phyloP scores from a whole-genome alignment of 768 basidiomycete genomes.

The Astraeus odoratus region DNA sequence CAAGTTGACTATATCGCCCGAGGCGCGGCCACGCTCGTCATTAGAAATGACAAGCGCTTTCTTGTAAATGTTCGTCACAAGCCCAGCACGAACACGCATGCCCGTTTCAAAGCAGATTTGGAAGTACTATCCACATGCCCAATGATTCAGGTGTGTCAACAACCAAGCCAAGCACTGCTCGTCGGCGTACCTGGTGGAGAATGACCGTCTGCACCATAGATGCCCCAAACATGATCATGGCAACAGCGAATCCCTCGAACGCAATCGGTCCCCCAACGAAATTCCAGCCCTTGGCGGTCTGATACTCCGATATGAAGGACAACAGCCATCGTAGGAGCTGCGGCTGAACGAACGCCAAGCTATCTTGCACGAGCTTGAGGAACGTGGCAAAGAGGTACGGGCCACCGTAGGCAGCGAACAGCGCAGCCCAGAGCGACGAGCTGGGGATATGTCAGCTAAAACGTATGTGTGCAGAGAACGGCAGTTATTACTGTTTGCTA shows the following conservation, averaged over 20 bases:
- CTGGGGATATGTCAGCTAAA: conserved; percentile 26
- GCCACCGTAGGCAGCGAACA: conserved; percentile 72
- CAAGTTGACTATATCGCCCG: conserved; percentile 91
- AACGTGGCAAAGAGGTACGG: conserved; percentile 57
- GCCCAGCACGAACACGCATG: conserved; percentile 90
- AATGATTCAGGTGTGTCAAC: neutral
- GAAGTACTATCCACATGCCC: conserved; percentile 56
- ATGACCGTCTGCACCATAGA: conserved; percentile 74
- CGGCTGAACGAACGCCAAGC: conserved; percentile 79
- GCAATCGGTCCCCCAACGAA: conserved; percentile 26
- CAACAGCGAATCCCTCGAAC: conserved; percentile 70
- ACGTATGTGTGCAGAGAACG: neutral
- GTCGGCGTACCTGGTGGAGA: conserved; percentile 76
- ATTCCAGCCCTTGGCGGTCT: conserved; percentile 33
- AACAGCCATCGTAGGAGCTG: conserved; percentile 77
- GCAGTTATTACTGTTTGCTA: conserved; percentile 51
- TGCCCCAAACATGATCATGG: conserved; percentile 70
- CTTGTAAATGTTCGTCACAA: conserved; percentile 79
- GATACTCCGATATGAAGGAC: conserved; percentile 76
- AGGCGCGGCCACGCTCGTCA: conserved; percentile 72
- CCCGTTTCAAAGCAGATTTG: conserved; percentile 78
- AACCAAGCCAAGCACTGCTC: conserved; percentile 2
- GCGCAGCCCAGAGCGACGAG: conserved; percentile 61
- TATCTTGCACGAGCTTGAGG: conserved; percentile 77
- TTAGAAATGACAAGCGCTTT: conserved; percentile 84